Evolutionary conservation across 2,329 filamentous ascomycete genomes (phyloP).

Genomic region (Colletotrichum spinosum): DNA sequence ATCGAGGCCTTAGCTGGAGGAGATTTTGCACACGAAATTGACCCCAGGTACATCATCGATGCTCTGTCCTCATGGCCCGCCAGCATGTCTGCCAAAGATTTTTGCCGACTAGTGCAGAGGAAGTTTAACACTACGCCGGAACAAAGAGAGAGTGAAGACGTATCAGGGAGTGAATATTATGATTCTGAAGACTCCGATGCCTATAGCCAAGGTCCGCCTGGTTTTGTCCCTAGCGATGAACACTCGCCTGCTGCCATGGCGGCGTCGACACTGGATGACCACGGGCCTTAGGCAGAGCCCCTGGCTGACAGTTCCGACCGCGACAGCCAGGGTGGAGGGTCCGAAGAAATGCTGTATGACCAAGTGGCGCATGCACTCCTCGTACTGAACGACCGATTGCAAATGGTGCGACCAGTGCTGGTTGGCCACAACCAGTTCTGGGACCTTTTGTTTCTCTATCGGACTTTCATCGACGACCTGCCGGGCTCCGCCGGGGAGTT

Average conservation of each 20-base stretch:
- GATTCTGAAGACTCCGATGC: too few species aligned
- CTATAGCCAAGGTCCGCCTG: too few species aligned
- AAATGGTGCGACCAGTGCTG: constrained; percentile 52
- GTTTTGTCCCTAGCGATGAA: too few species aligned
- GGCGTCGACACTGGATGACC: background rate
- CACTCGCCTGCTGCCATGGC: too few species aligned
- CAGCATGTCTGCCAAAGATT: background rate
- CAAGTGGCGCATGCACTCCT: background rate
- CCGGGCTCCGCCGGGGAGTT: constrained; percentile 67
- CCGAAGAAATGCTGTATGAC: background rate
- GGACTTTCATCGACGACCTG: constrained; percentile 69
- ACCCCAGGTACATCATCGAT: constrained; percentile 6
- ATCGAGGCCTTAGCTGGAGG: constrained; percentile 24
- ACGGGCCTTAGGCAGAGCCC: too few species aligned
- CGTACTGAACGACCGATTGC: constrained; percentile 43
- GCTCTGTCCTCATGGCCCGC: constrained; percentile 8
- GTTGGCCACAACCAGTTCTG: constrained; percentile 75
- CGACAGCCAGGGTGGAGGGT: too few species aligned
- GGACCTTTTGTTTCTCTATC: constrained; percentile 73
- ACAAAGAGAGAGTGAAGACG: background rate
- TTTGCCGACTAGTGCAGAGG: background rate
- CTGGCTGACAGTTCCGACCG: too few species aligned
- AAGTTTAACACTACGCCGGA: background rate
- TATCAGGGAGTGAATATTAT: background rate
- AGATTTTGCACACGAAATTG: constrained; percentile 12